phyloP scores from a whole-genome alignment of 495 filamentous ascomycete genomes.

The Aspergillus saccharolyticus region DNA sequence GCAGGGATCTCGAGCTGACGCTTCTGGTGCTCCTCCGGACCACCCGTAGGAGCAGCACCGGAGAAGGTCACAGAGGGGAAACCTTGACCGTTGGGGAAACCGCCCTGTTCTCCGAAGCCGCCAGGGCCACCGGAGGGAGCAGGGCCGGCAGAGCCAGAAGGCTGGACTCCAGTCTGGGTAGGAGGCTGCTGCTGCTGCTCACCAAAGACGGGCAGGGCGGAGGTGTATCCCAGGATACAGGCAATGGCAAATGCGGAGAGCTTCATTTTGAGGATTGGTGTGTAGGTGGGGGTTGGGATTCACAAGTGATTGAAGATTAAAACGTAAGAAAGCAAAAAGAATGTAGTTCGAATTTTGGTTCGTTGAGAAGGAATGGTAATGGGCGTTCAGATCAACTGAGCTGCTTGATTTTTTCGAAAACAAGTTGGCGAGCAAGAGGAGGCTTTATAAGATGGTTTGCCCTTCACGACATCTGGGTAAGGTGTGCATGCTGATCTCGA shows the following conservation, averaged over 20 bases:
- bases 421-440: not conserved
- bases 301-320: not conserved
- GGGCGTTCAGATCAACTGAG: not conserved
- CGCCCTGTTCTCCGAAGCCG: not conserved
- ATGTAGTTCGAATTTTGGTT: not conserved
- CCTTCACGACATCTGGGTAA: not conserved
- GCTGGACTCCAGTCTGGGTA: not conserved
- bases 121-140: not conserved
- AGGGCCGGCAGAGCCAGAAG: not conserved
- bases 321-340: not conserved
- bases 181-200: not conserved
- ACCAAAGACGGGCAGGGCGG: slow-evolving; percentile 2
- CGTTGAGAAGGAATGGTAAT: not conserved
- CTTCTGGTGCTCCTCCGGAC: not conserved
- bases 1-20: slow-evolving; percentile 1
- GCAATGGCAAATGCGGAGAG: not conserved
- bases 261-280: not conserved
- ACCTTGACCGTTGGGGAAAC: not conserved
- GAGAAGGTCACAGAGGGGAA: not conserved
- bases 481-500: not conserved
- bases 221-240: not conserved
- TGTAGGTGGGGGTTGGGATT: not conserved
- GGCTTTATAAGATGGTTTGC: not conserved
- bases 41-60: slow-evolving; percentile 3
- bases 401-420: not conserved